phyloP scores from a whole-genome alignment of 106 monocot genomes.

The Ottelia alismoides region DNA sequence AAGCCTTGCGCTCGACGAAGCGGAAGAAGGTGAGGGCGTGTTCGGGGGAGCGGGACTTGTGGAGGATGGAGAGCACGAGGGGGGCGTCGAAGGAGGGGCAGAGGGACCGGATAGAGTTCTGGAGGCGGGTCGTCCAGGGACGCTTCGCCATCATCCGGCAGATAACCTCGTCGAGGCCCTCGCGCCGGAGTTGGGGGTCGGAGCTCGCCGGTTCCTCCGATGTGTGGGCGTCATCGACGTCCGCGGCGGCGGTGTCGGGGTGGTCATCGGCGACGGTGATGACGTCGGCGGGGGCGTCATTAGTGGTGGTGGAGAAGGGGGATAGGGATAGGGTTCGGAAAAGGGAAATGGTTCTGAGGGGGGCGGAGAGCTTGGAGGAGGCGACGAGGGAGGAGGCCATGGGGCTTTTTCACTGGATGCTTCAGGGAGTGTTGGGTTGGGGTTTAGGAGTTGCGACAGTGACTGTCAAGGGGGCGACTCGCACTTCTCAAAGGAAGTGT shows the following conservation, averaged over 20 bases:
- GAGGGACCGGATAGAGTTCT: slow-evolving; percentile 77
- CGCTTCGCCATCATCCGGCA: slow-evolving; percentile 65
- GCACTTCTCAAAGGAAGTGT: too few species aligned
- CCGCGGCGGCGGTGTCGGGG: neutral
- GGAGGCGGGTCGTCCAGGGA: slow-evolving; percentile 93
- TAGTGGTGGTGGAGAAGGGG: neutral
- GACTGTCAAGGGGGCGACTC: too few species aligned
- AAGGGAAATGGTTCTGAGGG: too few species aligned
- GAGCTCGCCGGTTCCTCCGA: neutral
- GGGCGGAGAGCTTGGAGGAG: too few species aligned
- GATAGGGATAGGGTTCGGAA: too few species aligned
- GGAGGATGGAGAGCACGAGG: slow-evolving; percentile 54
- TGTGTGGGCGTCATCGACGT: neutral
- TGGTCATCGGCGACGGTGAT: neutral
- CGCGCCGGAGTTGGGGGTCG: neutral
- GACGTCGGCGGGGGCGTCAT: neutral
- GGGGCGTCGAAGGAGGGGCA: slow-evolving; percentile 42
- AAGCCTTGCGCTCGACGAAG: slow-evolving; percentile 83
- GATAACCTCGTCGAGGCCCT: slow-evolving; percentile 37
- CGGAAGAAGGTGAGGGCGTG: slow-evolving; percentile 86
- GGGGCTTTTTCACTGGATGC: too few species aligned
- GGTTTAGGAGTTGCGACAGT: too few species aligned
- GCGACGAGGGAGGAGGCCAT: too few species aligned
- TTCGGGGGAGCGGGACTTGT: slow-evolving; percentile 27
- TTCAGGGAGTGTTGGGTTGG: too few species aligned